Evolutionary conservation across 2,329 filamentous ascomycete genomes (phyloP).

Genomic region (Sclerotiophoma versabilis): DNA sequence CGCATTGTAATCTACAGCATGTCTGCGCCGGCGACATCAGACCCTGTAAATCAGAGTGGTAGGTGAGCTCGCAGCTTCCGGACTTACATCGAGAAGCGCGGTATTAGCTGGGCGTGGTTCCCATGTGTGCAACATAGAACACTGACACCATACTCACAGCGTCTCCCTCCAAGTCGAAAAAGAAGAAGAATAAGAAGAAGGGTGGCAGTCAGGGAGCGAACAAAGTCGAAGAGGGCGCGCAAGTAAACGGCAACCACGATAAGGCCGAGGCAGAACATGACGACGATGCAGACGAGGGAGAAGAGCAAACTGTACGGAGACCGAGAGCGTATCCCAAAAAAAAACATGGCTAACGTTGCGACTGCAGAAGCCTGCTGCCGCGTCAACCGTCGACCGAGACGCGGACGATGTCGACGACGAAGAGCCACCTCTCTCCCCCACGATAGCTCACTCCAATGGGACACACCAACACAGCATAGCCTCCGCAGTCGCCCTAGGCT

Average conservation of each 20-base stretch:
- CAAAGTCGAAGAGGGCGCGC: slow-evolving; percentile 36
- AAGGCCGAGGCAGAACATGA: slow-evolving; percentile 37
- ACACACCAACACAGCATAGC: slow-evolving; percentile 46
- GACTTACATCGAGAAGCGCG: slow-evolving; percentile 16
- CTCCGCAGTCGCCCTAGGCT: slow-evolving; percentile 47
- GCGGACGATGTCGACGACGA: slow-evolving; percentile 48
- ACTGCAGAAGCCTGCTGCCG: slow-evolving; percentile 30
- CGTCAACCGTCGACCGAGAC: slow-evolving; percentile 34
- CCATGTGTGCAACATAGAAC: not conserved
- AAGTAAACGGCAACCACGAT: slow-evolving; percentile 35
- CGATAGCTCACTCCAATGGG: slow-evolving; percentile 40
- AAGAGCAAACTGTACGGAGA: slow-evolving; percentile 44
- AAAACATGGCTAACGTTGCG: not conserved
- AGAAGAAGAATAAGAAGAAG: slow-evolving; percentile 53
- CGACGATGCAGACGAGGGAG: slow-evolving; percentile 39
- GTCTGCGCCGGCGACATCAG: slow-evolving; percentile 37
- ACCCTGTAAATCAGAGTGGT: slow-evolving; percentile 46
- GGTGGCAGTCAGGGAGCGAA: slow-evolving; percentile 23
- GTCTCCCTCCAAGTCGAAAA: slow-evolving; percentile 46
- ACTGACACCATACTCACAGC: slow-evolving; percentile 35
- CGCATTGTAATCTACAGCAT: slow-evolving; percentile 25
- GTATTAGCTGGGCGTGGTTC: not conserved
- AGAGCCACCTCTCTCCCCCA: slow-evolving; percentile 39
- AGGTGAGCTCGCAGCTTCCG: slow-evolving; percentile 40
- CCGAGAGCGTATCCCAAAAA: not conserved